phyloP scores from a whole-genome alignment of 495 filamentous ascomycete genomes.

The Hypomontagnella monticulosa region DNA sequence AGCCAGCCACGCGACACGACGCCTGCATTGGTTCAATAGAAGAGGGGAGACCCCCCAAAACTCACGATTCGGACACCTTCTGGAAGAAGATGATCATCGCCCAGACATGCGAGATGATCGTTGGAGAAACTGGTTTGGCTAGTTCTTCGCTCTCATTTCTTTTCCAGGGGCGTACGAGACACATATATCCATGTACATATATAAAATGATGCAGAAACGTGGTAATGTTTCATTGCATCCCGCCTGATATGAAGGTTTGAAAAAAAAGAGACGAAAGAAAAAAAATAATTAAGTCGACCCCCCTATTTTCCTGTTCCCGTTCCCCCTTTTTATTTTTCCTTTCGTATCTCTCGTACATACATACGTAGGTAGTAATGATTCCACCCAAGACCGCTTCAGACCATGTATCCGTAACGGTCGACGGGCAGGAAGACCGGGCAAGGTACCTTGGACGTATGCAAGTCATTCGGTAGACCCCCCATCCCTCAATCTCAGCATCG shows the following conservation, averaged over 20 bases:
- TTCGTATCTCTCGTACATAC: neutral
- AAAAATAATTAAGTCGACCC: neutral
- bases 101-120: conserved; percentile 4
- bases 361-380: conserved; percentile 5
- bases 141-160: neutral
- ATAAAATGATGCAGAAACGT: conserved; percentile 39
- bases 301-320: neutral
- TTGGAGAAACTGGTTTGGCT: conserved; percentile 21
- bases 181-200: neutral
- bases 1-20: conserved; percentile 22
- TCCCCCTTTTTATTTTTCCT: neutral
- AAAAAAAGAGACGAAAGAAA: conserved; percentile 4
- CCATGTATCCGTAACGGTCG: conserved; percentile 26
- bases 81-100: conserved; percentile 29
- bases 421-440: conserved; percentile 12
- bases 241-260: conserved; percentile 1
- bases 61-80: conserved; percentile 24
- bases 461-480: conserved; percentile 20
- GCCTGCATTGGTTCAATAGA: conserved; percentile 23
- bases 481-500: conserved; percentile 9
- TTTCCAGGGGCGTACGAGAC: neutral
- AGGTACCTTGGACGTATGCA: conserved; percentile 20
- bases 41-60: conserved; percentile 4
- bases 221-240: conserved; percentile 44
- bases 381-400: conserved; percentile 4